Evolutionary conservation across 2,329 filamentous ascomycete genomes (phyloP), one percentile per base, ranked within the genome.

Genomic region (Talaromyces albobiverticillius): DNA sequence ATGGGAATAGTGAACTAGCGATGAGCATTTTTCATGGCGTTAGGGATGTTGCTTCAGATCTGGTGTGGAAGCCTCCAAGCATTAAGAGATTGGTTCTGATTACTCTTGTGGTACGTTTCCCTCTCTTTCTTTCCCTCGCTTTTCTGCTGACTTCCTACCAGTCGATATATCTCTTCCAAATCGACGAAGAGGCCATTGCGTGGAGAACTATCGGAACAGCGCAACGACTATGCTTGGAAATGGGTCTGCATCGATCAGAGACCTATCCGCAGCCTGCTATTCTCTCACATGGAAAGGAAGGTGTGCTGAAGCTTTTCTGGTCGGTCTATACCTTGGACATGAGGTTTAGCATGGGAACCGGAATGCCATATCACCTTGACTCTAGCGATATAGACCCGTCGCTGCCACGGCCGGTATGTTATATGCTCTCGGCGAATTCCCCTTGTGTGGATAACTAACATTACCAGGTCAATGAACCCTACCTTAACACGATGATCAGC

Each of bases 201-300:
- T 96, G 92, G 90, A 84, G 92, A 11, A 83, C 92, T n/a, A 91
- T 95, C 67, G 92, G 92, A 2, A 83, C 94, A 59, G 89, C 91
- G 1, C 83, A 88, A 14, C 82, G 91, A 16, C 80, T 93, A 67
- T 94, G 89, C 57, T 73, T 90, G 22, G 88, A 91, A 67, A 78
- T 92, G 53, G 91, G 91, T 2, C 79, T 95, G n/a, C 90, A 96
- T 71, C 82, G 89, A 26, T 81, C 83, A 53, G 86, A 90, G 56
- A 89, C 86, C 0, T 80, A 95, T 53, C 76, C 83, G 48, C 82
- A 82, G 54, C 77, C 79, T 14, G 87, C 89, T 32, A 71, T 79
- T 9, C 80, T 87, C 56, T 83, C 87, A n/a, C 78, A 83, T 31
- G 87, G 90, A 50, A 81, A 87, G 13, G 79, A 81, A 47, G 80